Evolutionary conservation across 139 green algal genomes (phyloP), one percentile per base, ranked within the genome.

Genomic region (Chlorella sp.): DNA sequence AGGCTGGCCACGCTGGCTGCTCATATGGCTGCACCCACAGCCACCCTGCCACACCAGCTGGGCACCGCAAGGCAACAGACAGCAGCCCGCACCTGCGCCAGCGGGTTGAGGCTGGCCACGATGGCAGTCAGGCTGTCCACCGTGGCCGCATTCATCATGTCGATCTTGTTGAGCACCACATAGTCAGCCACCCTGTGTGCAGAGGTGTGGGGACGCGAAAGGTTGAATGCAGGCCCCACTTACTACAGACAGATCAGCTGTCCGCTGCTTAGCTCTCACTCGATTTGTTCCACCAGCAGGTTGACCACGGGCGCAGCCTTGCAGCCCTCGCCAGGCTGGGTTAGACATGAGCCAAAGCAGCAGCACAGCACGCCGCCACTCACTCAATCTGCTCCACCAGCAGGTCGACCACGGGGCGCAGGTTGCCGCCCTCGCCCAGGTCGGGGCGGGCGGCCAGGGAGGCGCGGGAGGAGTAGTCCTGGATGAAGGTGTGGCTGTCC

Each of bases 141-240:
- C 75, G 94, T 89, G 56, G 91, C 88, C 17, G 36, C 69, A 36
- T 81, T 65, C 64, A 96, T 81, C 87, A 92, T 81, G 81, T 96
- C 93, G 12, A 80, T 92, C 93, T 98, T 98, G 92, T 98, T 98
- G 26, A 98, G 86, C n/a, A 98, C 82, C 23, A 98, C 86, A 47
- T 95, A 96, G 90, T 98, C 96, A 12, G 96, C 94, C 62, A 91
- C 94, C 84, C 87, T 91, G 87, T 9, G n/a, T n/a, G n/a, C n/a
- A n/a, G n/a, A n/a, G n/a, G n/a, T n/a, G n/a, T n/a, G n/a, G n/a
- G n/a, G n/a, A n/a, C n/a, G n/a, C n/a, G n/a, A n/a, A n/a, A n/a
- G n/a, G n/a, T n/a, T n/a, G n/a, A n/a, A n/a, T n/a, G n/a, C n/a
- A n/a, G n/a, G n/a, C n/a, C n/a, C n/a, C n/a, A n/a, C n/a, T n/a